phyloP scores from a whole-genome alignment of 768 basidiomycete species.

The Podaxis sp. region DNA sequence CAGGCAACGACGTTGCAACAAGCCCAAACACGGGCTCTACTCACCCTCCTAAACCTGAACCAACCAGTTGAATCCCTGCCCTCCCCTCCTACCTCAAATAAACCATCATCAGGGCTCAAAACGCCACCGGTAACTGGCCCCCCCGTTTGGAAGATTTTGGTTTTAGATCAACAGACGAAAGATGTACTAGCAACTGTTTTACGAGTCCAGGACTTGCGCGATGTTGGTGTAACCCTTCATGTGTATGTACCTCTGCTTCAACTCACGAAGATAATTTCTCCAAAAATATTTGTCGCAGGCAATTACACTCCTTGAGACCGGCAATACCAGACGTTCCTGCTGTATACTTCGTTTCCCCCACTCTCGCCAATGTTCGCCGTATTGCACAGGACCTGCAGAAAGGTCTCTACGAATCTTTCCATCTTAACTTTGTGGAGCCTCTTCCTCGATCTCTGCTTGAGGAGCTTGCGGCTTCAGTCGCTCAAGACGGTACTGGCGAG shows the following conservation, averaged over 20 bases:
- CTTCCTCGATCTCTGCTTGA: constrained; percentile 85
- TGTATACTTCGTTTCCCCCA: constrained; percentile 94
- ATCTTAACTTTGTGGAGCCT: constrained; percentile 94
- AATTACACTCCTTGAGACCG: constrained; percentile 86
- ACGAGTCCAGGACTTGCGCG: constrained; percentile 93
- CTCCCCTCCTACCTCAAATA: constrained; percentile 28
- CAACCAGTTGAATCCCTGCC: constrained; percentile 41
- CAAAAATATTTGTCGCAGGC: constrained; percentile 41
- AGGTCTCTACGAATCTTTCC: constrained; percentile 85
- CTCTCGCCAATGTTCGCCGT: constrained; percentile 76
- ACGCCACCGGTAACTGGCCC: constrained; percentile 54
- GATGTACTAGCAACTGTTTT: constrained; percentile 94
- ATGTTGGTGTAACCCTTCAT: constrained; percentile 95
- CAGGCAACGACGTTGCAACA: constrained; percentile 71
- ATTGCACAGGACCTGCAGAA: constrained; percentile 94
- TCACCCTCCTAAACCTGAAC: constrained; percentile 85
- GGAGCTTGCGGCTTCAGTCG: constrained; percentile 87
- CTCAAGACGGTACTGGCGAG: constrained; percentile 80
- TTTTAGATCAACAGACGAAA: constrained; percentile 93
- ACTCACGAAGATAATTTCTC: not conserved
- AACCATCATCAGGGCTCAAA: constrained; percentile 42
- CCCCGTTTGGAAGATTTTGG: constrained; percentile 93
- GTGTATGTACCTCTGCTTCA: constrained; percentile 57
- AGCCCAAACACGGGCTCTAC: constrained; percentile 80
- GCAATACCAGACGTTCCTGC: constrained; percentile 94